These are phyloP conservation scores for Phytophthora idaei DNA, from an alignment of 352 stramenopile genomes.

Conservation along the genomic window DNA sequence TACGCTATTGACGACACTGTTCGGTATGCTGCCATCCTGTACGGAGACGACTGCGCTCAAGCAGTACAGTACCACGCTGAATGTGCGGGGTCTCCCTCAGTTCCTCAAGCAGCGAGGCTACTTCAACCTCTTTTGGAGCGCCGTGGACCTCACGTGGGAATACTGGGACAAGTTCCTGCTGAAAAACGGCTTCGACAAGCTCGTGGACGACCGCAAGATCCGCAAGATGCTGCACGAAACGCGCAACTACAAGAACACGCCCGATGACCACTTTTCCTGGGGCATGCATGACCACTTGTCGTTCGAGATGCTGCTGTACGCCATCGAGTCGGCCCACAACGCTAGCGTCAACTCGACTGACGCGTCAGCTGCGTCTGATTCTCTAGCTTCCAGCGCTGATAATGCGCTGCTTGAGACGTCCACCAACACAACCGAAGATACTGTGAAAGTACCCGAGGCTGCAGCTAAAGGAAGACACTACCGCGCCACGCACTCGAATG, in stretches of 20 bases:
- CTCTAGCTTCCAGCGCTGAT: background rate
- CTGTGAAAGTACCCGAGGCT: conserved; percentile 17
- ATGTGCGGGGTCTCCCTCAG: conserved; percentile 59
- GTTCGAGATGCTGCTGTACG: conserved; percentile 75
- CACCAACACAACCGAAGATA: conserved; percentile 17
- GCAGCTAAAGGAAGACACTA: conserved; percentile 36
- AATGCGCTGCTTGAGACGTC: background rate
- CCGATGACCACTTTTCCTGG: conserved; percentile 71
- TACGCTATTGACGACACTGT: conserved; percentile 72
- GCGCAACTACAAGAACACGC: conserved; percentile 57
- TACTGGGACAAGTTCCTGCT: conserved; percentile 74
- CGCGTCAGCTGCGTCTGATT: background rate
- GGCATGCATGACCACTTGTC: conserved; percentile 77
- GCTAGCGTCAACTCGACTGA: conserved; percentile 31
- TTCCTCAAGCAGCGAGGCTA: conserved; percentile 74
- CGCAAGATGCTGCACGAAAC: conserved; percentile 69
- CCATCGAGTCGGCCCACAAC: conserved; percentile 58
- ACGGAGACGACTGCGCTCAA: conserved; percentile 72
- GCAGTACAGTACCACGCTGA: conserved; percentile 57
- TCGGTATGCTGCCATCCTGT: conserved; percentile 72
- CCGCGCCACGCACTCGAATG: conserved; percentile 15
- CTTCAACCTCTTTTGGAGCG: conserved; percentile 77
- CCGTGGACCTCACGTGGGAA: conserved; percentile 65
- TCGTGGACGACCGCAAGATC: conserved; percentile 70
- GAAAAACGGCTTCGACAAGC: conserved; percentile 72